phyloP scores from a whole-genome alignment of 1,284 basidiomycete species.

The Irpex lacteus region DNA sequence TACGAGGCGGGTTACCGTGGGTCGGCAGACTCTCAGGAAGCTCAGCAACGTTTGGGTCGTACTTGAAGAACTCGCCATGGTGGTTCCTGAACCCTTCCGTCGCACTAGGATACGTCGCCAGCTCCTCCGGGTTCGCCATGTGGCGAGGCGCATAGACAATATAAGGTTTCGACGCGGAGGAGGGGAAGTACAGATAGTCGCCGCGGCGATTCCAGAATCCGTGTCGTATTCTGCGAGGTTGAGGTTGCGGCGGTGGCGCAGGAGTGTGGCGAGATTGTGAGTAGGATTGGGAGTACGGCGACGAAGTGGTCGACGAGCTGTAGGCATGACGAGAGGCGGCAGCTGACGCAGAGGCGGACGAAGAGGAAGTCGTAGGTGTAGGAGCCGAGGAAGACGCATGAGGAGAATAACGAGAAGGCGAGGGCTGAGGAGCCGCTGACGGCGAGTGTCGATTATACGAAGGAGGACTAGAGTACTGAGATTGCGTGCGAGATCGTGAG shows the following conservation, averaged over 20 bases:
- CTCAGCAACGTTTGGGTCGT: slow-evolving; percentile 45
- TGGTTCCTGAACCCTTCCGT: slow-evolving; percentile 54
- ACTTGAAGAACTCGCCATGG: slow-evolving; percentile 37
- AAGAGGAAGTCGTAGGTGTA: background rate
- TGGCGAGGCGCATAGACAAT: slow-evolving; percentile 61
- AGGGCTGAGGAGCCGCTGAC: background rate
- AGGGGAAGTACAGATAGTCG: slow-evolving; percentile 51
- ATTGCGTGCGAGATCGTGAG: background rate
- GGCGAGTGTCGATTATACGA: background rate
- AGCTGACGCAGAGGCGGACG: slow-evolving; percentile 4
- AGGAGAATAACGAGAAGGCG: background rate
- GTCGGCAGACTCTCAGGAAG: slow-evolving; percentile 54
- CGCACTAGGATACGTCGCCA: slow-evolving; percentile 52
- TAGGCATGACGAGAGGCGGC: background rate
- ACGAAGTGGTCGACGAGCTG: background rate
- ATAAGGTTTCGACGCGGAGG: slow-evolving; percentile 33
- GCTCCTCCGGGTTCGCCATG: slow-evolving; percentile 52
- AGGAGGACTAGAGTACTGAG: background rate
- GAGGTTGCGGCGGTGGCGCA: slow-evolving; percentile 1
- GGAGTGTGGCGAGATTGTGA: slow-evolving; percentile 1
- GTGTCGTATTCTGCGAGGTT: slow-evolving; percentile 33
- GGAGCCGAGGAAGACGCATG: background rate
- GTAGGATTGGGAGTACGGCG: background rate
- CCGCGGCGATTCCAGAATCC: slow-evolving; percentile 72
- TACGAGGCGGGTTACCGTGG: slow-evolving; percentile 46